Base-by-base conservation (phyloP, 352 stramenopile species). In the Lagenidium sp. region DNA sequence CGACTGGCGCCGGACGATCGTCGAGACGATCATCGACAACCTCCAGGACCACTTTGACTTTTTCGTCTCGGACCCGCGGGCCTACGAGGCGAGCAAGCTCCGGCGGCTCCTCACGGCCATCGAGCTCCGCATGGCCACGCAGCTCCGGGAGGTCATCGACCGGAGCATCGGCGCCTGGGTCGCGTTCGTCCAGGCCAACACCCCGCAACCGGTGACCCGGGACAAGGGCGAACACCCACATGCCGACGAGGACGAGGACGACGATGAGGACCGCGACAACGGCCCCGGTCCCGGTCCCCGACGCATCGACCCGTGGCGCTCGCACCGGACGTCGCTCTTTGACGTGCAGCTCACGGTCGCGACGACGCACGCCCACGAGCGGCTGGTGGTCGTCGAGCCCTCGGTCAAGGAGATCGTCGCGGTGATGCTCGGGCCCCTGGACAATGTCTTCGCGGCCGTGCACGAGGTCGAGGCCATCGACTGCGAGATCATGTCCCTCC, bases 31-130 rank as follows among this genome's bases (percentile, higher is more conserved):
- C 29, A 92, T 96, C 53, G 90, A 97, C 62, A 95, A 94, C 47
- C 60, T 97, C 4, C 90, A 97, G 55, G 90, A 97, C 49, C 71
- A 94, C 47, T 97, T 85, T 45, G 87, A 97, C 42, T 91, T 97
- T 49, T 97, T 97, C 50, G 68, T 95, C 19, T 93, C 83, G 0
- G 84, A 97, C 41, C 37, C 53, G 2, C 43, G 51, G 2, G 53
- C 58, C 2, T 97, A 93, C 47, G 29, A 53, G 4, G 20, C 26
- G 6, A 78, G 71, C 31, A 59, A 55, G 10, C 63, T 97, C 5
- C 64, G 77, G 25, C 60, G 82, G 34, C 68, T 97, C 26, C 60
- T 97, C 41, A 90, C 70, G 11, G 66, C 83, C 11, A 64, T 96
- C 28, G 78, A 96, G 34, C 46, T 94, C 5, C 83, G 89, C 41